phyloP scores from a whole-genome alignment of 2,329 filamentous ascomycete genomes.

The Sarocladium kiliense region DNA sequence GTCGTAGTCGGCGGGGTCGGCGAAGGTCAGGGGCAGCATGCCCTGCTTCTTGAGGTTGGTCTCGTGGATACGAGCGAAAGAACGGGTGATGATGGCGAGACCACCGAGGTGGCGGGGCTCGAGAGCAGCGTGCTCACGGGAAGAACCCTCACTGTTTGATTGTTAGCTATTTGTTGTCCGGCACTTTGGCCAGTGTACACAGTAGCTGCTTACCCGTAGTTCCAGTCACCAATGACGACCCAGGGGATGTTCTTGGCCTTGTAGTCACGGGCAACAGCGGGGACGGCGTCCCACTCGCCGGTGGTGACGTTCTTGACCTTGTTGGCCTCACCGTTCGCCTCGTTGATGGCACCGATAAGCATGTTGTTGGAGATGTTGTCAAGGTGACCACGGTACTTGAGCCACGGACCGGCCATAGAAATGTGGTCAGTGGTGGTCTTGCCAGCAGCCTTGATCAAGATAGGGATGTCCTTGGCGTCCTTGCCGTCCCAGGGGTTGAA shows the following conservation, averaged over 20 bases:
- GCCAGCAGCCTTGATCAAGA: slow-evolving; percentile 93
- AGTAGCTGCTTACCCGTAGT: slow-evolving; percentile 47
- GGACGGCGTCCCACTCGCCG: slow-evolving; percentile 81
- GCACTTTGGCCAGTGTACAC: background rate
- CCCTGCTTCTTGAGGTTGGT: slow-evolving; percentile 99
- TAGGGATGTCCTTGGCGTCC: slow-evolving; percentile 77
- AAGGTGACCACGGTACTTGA: slow-evolving; percentile 97
- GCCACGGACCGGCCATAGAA: slow-evolving; percentile 93
- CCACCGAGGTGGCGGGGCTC: slow-evolving; percentile 97
- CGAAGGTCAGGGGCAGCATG: slow-evolving; percentile 97
- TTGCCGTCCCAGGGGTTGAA: slow-evolving; percentile 91
- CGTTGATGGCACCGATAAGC: slow-evolving; percentile 95
- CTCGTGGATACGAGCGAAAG: slow-evolving; percentile 99
- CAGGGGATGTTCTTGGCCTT: slow-evolving; percentile 94
- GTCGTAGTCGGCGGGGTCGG: slow-evolving; percentile 93
- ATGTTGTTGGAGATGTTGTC: slow-evolving; percentile 99
- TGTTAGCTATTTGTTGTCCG: background rate
- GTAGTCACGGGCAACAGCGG: slow-evolving; percentile 94
- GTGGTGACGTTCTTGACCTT: slow-evolving; percentile 90
- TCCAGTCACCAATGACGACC: slow-evolving; percentile 99
- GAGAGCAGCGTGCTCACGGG: slow-evolving; percentile 95
- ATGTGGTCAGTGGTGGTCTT: slow-evolving; percentile 98
- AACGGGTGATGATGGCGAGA: slow-evolving; percentile 91
- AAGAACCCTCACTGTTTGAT: slow-evolving; percentile 86
- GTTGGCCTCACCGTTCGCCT: slow-evolving; percentile 94